Base-by-base conservation (phyloP, 129 eudicot genomes). In the Flaveria ramosissima region DNA sequence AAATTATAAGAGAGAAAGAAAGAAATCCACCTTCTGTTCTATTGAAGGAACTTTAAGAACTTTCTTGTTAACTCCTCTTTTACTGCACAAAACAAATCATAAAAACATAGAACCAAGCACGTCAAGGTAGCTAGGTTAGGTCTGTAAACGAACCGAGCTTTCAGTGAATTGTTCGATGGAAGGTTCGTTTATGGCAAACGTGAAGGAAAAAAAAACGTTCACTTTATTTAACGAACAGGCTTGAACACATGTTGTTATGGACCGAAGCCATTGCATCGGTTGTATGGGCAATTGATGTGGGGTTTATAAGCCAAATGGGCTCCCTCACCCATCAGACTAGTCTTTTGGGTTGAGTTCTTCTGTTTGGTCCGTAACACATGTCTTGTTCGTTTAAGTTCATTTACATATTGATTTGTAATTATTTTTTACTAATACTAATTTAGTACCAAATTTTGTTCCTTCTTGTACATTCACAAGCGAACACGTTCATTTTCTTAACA, bases 1-100 rank as follows among this genome's bases (percentile, higher is more conserved):
- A 59, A 20, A 74, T 3, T 12, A 2, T 21, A 73, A 60, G 19
- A 42, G 47, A 78, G 16, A 75, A 39, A 68, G 26, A 69, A 50
- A 68, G n/a, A 74, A 23, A 45, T 17, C 71, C 72, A 92, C 99
- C 96, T 95, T 95, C 68, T 92, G 97, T 70, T 95, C 99, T 72
- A 92, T 77, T 4, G 97, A 80, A 80, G 99, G 99, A 78, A 95
- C 99, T 82, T 95, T 95, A 69, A 95, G 99, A 82, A 95, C 99
- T 84, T 92, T 95, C 83, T 95, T 95, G 79, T 95, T 95, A 70
- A 95, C 99, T 83, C 77, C 99, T 86, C 99, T 88, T 83, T 89
- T 95, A 63, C 99, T 95, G 88, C 85, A 83, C 9, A 47, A 6
- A 60, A 77, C 0, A 12, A 27, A 72, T 65, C 13, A 42, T 47